Evolutionary conservation across 2,329 filamentous ascomycete species (phyloP).

Genomic region (Paecilomyces sp.): DNA sequence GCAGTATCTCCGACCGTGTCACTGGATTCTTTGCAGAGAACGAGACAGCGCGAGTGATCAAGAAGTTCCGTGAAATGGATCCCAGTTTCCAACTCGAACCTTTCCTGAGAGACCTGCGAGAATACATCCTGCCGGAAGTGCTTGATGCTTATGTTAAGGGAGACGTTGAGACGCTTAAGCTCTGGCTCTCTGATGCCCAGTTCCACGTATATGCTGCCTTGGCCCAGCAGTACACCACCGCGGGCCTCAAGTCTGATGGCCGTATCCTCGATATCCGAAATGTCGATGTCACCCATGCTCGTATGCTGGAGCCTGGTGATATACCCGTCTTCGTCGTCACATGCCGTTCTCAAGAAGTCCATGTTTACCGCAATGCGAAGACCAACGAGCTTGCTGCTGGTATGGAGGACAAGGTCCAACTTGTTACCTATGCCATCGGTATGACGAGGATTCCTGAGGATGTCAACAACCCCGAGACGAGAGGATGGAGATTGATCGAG

Average conservation of each 20-base stretch:
- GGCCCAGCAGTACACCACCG: conserved; percentile 89
- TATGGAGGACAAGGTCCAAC: conserved; percentile 98
- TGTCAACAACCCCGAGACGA: conserved; percentile 91
- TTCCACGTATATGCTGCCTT: conserved; percentile 96
- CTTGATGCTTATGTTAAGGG: conserved; percentile 97
- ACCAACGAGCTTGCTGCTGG: conserved; percentile 82
- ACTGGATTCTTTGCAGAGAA: conserved; percentile 98
- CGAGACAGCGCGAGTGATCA: conserved; percentile 94
- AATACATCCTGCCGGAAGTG: conserved; percentile 96
- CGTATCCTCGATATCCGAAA: conserved; percentile 91
- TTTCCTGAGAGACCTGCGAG: conserved; percentile 89
- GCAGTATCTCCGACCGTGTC: conserved; percentile 87
- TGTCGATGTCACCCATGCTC: conserved; percentile 61
- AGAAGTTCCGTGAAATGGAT: conserved; percentile 95
- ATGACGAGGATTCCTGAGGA: conserved; percentile 91
- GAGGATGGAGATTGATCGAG: conserved; percentile 95
- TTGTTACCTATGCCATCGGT: conserved; percentile 96
- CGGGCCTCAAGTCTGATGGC: conserved; percentile 88
- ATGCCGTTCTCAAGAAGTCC: conserved; percentile 93
- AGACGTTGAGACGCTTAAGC: conserved; percentile 79
- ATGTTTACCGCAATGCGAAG: conserved; percentile 92
- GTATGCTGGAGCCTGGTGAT: conserved; percentile 42
- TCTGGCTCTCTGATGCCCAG: conserved; percentile 94
- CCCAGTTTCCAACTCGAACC: conserved; percentile 90
- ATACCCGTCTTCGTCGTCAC: conserved; percentile 92